These are phyloP conservation scores for Nothophaeocryptopus gaeumannii DNA, from an alignment of 2,329 filamentous ascomycete species.

Conservation along the genomic window DNA sequence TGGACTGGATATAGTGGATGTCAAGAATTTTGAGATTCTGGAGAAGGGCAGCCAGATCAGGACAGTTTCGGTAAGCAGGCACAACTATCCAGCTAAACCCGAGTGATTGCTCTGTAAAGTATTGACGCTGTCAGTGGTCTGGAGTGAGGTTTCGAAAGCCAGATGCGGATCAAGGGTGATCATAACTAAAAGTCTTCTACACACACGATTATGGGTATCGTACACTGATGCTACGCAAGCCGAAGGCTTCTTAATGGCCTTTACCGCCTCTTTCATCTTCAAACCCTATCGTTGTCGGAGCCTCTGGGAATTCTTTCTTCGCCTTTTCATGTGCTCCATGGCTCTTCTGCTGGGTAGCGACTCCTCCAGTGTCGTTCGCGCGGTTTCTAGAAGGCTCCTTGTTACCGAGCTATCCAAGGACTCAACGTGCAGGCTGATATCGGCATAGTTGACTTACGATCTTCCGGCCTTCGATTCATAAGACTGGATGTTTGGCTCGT, in stretches of 20 bases:
- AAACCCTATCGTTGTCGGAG: conserved; percentile 49
- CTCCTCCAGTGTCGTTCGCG: conserved; percentile 38
- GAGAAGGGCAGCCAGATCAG: no score
- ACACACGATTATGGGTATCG: no score
- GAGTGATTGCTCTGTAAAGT: no score
- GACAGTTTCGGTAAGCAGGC: no score
- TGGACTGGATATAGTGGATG: conserved; percentile 32
- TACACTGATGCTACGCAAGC: no score
- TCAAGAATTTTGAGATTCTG: conserved; percentile 22
- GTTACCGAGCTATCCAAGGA: background rate
- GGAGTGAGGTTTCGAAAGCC: no score
- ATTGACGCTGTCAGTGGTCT: conserved; percentile 70
- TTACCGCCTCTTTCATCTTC: conserved; percentile 51
- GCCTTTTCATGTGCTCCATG: conserved; percentile 38
- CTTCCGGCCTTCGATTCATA: conserved; percentile 16
- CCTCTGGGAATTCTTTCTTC: conserved; percentile 49
- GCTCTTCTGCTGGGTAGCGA: conserved; percentile 38
- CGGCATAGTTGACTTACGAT: conserved; percentile 18
- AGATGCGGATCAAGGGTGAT: no score
- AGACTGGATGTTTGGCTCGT: conserved; percentile 27
- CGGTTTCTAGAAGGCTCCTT: conserved; percentile 24
- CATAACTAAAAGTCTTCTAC: no score
- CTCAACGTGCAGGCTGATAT: background rate
- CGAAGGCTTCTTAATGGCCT: conserved; percentile 26
- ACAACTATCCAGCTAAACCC: no score